Percentiles rank a stretch among this genome's conserved stretches.
Evolutionary conservation across 1,284 basidiomycete genomes (phyloP).

Genomic region (Tilletia caries): DNA sequence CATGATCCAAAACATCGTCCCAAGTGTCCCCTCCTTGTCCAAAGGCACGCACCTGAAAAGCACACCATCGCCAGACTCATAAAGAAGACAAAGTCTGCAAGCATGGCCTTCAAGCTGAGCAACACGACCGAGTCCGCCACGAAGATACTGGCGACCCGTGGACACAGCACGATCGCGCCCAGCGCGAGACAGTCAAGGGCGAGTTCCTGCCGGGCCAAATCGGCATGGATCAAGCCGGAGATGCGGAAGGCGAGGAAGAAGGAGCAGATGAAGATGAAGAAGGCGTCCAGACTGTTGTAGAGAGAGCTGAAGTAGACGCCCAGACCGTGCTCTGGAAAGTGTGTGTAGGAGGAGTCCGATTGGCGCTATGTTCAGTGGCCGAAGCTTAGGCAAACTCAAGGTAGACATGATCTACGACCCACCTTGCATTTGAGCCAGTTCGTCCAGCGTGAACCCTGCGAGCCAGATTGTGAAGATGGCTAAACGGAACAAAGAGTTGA

Average conservation of each 20-base stretch:
- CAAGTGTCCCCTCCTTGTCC: not conserved
- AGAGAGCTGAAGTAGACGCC: constrained; percentile 62
- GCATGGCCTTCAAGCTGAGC: constrained; percentile 66
- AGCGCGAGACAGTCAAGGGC: constrained; percentile 52
- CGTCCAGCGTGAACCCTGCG: constrained; percentile 77
- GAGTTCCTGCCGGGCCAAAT: constrained; percentile 38
- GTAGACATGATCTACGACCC: no score
- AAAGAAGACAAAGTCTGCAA: constrained; percentile 60
- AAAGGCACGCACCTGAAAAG: constrained; percentile 58
- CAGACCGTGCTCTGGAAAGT: constrained; percentile 71
- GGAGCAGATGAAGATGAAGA: constrained; percentile 51
- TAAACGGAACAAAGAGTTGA: not conserved
- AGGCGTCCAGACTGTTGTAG: constrained; percentile 38
- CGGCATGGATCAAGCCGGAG: constrained; percentile 40
- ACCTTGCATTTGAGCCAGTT: constrained; percentile 78
- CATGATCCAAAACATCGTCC: no score
- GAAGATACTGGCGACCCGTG: constrained; percentile 52
- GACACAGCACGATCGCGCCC: constrained; percentile 52
- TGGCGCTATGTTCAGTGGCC: no score
- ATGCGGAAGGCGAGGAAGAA: constrained; percentile 51
- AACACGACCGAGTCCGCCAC: constrained; percentile 55
- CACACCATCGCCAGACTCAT: constrained; percentile 70
- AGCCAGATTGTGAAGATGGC: constrained; percentile 39
- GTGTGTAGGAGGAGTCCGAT: no score
- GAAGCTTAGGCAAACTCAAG: no score